These are phyloP conservation scores for Avena eriantha DNA, from an alignment of 176 grass and related monocot species.

Conservation along the genomic window DNA sequence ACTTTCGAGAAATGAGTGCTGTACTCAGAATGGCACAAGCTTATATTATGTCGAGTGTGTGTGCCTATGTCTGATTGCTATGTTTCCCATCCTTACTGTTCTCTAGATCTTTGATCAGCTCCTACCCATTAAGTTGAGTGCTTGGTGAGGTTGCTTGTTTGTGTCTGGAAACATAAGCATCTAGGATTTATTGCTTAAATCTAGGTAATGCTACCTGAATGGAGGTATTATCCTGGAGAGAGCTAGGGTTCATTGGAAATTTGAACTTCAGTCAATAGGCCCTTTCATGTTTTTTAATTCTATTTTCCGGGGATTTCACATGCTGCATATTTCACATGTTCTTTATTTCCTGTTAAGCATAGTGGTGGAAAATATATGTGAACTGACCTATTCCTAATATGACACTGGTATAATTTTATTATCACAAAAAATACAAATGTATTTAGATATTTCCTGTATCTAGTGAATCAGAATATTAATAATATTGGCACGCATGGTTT, in stretches of 20 bases:
- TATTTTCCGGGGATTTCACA: neutral
- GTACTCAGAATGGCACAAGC: constrained; percentile 11
- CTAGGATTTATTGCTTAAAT: constrained; percentile 19
- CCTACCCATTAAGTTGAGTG: neutral
- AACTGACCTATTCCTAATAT: constrained; percentile 11
- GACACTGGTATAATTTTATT: neutral
- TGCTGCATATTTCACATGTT: constrained; percentile 3
- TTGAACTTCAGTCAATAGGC: constrained; percentile 18
- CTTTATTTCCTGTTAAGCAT: constrained; percentile 7
- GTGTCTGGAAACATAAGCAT: neutral
- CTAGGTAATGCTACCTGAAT: constrained; percentile 25
- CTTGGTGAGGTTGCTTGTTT: constrained; percentile 26
- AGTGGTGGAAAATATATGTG: neutral
- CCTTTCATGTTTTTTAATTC: neutral
- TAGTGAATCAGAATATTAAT: constrained; percentile 19
- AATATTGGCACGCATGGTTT: constrained; percentile 18
- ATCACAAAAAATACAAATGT: constrained; percentile 9
- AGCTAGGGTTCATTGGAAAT: neutral
- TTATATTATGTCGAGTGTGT: neutral
- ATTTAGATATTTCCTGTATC: constrained; percentile 23
- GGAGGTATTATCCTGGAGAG: constrained; percentile 31
- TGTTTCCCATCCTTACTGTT: neutral
- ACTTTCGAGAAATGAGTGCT: neutral
- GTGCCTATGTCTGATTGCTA: neutral
- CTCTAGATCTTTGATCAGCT: constrained; percentile 25